Evolutionary conservation across 2,329 filamentous ascomycete genomes (phyloP), one percentile per base, ranked within the genome.

Genomic region (Epicoccum sorghinum): DNA sequence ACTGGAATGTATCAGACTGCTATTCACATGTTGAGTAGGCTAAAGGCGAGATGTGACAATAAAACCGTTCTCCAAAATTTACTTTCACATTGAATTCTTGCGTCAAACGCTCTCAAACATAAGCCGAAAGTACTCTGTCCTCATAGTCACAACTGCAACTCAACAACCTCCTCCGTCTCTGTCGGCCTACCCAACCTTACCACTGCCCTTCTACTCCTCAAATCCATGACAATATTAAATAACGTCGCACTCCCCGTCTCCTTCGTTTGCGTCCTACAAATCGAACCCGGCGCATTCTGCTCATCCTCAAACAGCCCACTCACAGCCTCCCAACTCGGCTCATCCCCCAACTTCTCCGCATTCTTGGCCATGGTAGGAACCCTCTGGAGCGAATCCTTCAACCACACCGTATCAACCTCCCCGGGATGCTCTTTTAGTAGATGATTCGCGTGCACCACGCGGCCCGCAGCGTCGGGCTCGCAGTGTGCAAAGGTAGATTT

Each of bases 401-500:
- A 57, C 74, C 77, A 79, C 12, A 75, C 65, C 4, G 72, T 75
- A 58, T 80, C 79, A 2, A 59, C 55, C 13, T 77, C 73, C 0
- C 72, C 62, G 0, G 61, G 58, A 43, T 80, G 78, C n/a, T 71
- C 62, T 0, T 63, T 47, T 8, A 81, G 52, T 14, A 77, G 71
- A 44, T 80, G 78, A 46, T 81, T 80, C 1, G 77, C 64, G 56
- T 81, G 78, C 10, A 77, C 74, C 1, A 80, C 64, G 7, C 74
- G 65, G 1, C 70, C 66, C 1, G 42, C 50, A 0, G 41, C 51
- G 56, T 79, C 76, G 56, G 75, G 55, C 57, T 57, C 8, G 71
- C 57, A 67, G 59, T 72, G 50, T 23, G 57, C 74, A 62, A 60
- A 70, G 14, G 59, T 72, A 48, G 57, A 66, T 64, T 73, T 78